These are phyloP conservation scores for Talaromyces trachyspermus DNA, from an alignment of 495 filamentous ascomycete species.

Conservation along the genomic window DNA sequence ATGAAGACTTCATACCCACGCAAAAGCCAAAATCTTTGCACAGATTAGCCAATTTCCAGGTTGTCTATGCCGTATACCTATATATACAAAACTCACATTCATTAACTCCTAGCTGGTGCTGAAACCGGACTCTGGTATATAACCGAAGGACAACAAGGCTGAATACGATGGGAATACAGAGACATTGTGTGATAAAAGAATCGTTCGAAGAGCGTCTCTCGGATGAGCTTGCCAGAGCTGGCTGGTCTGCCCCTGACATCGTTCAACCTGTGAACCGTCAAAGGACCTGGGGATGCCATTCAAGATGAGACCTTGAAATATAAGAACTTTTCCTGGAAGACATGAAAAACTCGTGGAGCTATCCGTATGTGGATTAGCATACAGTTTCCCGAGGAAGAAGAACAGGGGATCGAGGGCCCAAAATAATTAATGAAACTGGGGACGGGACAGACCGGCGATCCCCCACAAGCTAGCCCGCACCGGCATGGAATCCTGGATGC, in stretches of 20 bases:
- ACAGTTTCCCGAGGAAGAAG: too few species aligned
- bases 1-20: slow-evolving; percentile 25
- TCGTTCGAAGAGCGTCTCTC: slow-evolving; percentile 27
- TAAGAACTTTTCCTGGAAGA: too few species aligned
- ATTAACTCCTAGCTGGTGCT: slow-evolving; percentile 28
- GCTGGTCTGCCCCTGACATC: not conserved
- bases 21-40: slow-evolving; percentile 22
- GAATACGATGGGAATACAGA: slow-evolving; percentile 37
- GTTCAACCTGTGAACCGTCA: not conserved
- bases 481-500: too few species aligned
- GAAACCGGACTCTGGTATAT: slow-evolving; percentile 29
- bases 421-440: too few species aligned
- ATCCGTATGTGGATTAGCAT: too few species aligned
- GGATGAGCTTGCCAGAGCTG: slow-evolving; percentile 13
- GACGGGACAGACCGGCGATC: too few species aligned
- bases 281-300: not conserved
- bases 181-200: slow-evolving; percentile 36
- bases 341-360: too few species aligned
- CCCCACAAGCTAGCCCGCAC: too few species aligned
- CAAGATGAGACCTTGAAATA: not conserved
- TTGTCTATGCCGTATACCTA: not conserved
- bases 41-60: slow-evolving; percentile 12
- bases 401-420: too few species aligned
- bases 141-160: slow-evolving; percentile 32
- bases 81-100: slow-evolving; percentile 28